Conservation (phyloP, 345 rosid genomes). For the Orychophragmus violaceus region DNA sequence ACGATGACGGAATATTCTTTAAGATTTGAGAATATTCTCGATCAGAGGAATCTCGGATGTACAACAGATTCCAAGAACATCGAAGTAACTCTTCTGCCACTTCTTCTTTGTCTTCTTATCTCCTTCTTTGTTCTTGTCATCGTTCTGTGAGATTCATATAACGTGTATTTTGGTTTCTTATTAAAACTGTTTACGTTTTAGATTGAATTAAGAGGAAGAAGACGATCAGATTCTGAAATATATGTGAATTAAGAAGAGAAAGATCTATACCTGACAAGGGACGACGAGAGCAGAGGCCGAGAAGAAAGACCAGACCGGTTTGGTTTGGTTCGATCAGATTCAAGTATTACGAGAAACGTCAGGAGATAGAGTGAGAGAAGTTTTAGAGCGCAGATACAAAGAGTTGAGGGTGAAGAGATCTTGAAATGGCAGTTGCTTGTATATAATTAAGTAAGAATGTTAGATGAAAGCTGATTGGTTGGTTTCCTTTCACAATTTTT, state of each 20-base stretch:
- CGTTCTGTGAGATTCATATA: background rate
- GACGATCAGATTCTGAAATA: too few species aligned
- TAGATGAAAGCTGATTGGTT: constrained; percentile 5
- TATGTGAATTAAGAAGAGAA: constrained; percentile 11
- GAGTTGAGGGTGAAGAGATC: too few species aligned
- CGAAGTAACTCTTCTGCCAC: constrained; percentile 77
- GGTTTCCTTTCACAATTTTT: background rate
- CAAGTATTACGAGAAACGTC: too few species aligned
- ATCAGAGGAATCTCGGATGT: constrained; percentile 76
- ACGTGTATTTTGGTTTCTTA: background rate
- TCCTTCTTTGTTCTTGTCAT: constrained; percentile 5
- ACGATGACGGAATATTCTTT: constrained; percentile 64
- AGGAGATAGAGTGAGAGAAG: too few species aligned
- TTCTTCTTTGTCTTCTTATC: constrained; percentile 23
- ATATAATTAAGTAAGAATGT: too few species aligned
- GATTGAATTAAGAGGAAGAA: too few species aligned
- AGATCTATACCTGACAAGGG: background rate
- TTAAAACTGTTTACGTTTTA: background rate
- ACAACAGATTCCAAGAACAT: constrained; percentile 86
- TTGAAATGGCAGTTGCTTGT: too few species aligned
- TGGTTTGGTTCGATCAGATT: too few species aligned
- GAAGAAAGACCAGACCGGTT: background rate
- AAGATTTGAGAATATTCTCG: constrained; percentile 56
- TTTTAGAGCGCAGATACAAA: too few species aligned
- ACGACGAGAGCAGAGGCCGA: background rate